Evolutionary conservation across 2,329 filamentous ascomycete species (phyloP), one percentile per base, ranked within the genome.

Genomic region (Fusarium continuum): DNA sequence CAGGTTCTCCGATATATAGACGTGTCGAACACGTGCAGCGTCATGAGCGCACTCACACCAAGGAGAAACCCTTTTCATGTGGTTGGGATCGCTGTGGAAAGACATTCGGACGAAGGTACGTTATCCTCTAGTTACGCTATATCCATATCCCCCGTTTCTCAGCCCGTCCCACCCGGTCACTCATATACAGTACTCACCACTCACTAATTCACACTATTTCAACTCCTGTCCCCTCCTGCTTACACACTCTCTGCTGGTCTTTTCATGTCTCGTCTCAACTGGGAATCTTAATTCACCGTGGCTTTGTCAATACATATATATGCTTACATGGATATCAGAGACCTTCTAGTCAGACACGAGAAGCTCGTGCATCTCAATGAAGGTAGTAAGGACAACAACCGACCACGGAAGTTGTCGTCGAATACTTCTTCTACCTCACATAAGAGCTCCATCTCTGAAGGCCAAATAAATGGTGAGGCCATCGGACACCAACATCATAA

Each of bases 331-430:
- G 80, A 86, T 76, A 86, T 85, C 77, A 88, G 85, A 66, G 85
- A 88, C 73, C 81, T 88, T 59, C 80, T 88, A 66, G 84, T 86
- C 61, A 81, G 85, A 63, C 85, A 88, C 76, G 84, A 87, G 76
- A 88, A 87, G 76, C 83, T 88, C 67, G 85, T 87, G 68, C 85
- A 88, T 72, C 80, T 86, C 71, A 87, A 85, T 75, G 84, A 87
- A 73, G 82, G 80, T 65, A 82, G 76, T 73, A 86, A 85, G 66
- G 83, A 87, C 69, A 80, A 76, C 62, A 77, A 70, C 68, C 78
- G 83, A 48, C 78, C 79, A 22, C 78, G 83, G 61, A 86, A 84
- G 69, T 73, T 79, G n/a, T 85, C 83, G 14, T 80, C 80, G 13
- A 81, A 76, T 50, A 70, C 76, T 13, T 71, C 73, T 31, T 76